Evolutionary conservation across 306 rosid species (phyloP), one percentile per base, ranked within the genome.

Genomic region (Boehmeria nivea): DNA sequence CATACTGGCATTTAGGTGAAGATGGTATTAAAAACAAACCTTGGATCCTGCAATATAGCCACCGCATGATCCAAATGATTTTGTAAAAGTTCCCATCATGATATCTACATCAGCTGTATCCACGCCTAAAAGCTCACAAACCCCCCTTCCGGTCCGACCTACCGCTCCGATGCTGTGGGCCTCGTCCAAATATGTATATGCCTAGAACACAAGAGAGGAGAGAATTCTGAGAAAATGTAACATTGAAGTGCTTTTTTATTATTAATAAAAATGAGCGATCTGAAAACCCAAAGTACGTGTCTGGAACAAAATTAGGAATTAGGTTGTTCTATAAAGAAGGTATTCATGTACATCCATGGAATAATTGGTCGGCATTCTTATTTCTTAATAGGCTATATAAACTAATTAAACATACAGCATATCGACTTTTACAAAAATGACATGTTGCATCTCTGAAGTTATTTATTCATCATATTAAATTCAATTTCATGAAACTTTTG

Each of bases 91-190:
- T 64, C 97, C 95, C 97, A 86, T 89, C 97, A 89, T 86, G 72
- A 89, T 66, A 72, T 89, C 97, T 33, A 86, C 71, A 71, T 81
- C 95, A 43, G 87, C 89, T 54, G 94, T 58, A 71, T 89, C 87
- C 60, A 83, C 97, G 50, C 87, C 95, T 67, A 89, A 69, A 43
- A 89, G 95, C 74, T 89, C 97, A 86, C 97, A 77, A 37, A 77
- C 73, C 16, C 79, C 83, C 54, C 79, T 66, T 53, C 83, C 96
- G 5, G 94, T 47, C 78, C 81, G 84, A 52, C 96, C 96, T 65
- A 88, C 90, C 8, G 94, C 94, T 72, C 96, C 96, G 56, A 88
- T 88, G 83, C 96, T 88, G 76, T 84, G 96, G 63, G 96, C 96
- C 80, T 88, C 96, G 9, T 88, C 96, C 84, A 88, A 80, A 68